Conservation (phyloP, 805 yeast species). For the Komagataella pastoris region DNA sequence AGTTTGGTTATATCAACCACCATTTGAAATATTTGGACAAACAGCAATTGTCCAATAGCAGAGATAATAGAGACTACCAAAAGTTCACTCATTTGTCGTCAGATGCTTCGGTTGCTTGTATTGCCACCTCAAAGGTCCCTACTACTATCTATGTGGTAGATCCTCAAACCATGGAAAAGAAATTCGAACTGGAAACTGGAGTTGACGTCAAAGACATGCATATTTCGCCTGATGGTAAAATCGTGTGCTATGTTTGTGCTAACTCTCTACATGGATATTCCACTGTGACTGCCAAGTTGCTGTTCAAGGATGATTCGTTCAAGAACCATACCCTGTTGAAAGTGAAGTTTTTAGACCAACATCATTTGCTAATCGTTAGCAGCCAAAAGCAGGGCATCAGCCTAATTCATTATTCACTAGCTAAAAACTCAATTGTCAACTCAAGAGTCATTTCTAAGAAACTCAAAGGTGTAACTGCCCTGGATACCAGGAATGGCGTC, state of each 20-base stretch:
- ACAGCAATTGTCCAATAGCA: conserved; percentile 41
- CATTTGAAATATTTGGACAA: conserved; percentile 49
- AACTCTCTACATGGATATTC: conserved; percentile 37
- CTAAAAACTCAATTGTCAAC: conserved; percentile 26
- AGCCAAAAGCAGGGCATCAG: conserved; percentile 24
- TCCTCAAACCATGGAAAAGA: conserved; percentile 37
- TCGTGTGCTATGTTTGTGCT: conserved; percentile 50
- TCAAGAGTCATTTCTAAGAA: conserved; percentile 28
- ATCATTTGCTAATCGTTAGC: conserved; percentile 28
- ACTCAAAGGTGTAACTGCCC: conserved; percentile 41
- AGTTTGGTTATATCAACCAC: conserved; percentile 43
- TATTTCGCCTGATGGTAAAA: conserved; percentile 53
- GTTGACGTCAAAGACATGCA: conserved; percentile 51
- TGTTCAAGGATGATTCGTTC: conserved; percentile 10
- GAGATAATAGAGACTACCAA: conserved; percentile 41
- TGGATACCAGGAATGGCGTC: conserved; percentile 30
- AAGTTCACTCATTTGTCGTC: conserved; percentile 45
- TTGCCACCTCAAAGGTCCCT: conserved; percentile 57
- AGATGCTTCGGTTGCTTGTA: conserved; percentile 51
- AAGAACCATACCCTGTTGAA: conserved; percentile 12
- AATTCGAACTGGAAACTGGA: conserved; percentile 37
- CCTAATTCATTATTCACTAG: conserved; percentile 29
- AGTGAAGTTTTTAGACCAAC: conserved; percentile 18
- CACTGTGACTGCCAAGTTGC: conserved; percentile 29
- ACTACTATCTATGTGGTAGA: conserved; percentile 51